Evolutionary conservation across 2,329 filamentous ascomycete genomes (phyloP).

Genomic region (Penicillium sp.): DNA sequence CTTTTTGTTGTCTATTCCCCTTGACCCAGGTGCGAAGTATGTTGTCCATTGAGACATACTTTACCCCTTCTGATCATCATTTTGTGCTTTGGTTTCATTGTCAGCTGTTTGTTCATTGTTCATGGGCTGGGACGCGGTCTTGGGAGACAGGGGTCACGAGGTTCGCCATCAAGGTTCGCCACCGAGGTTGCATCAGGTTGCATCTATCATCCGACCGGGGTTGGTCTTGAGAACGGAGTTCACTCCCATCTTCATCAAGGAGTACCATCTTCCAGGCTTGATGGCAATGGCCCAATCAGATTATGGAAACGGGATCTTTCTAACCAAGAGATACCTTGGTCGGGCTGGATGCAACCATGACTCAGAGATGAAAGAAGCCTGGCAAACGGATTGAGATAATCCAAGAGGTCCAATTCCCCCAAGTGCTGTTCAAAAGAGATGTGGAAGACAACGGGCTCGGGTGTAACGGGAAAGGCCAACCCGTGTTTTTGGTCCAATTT

Average conservation of each 20-base stretch:
- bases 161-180: background rate
- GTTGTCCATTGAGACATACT: background rate
- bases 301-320: background rate
- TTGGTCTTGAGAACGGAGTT: background rate
- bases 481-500: constrained; percentile 19
- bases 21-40: background rate
- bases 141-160: background rate
- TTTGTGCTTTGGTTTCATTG: background rate
- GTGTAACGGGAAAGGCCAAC: constrained; percentile 20
- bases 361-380: background rate
- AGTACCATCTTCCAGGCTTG: background rate
- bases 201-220: constrained; percentile 4
- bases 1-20: background rate
- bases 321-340: background rate
- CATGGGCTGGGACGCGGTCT: background rate
- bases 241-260: background rate
- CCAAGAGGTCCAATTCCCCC: background rate
- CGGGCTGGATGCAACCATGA: background rate
- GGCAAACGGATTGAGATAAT: background rate
- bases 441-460: constrained; percentile 22
- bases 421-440: constrained; percentile 6
- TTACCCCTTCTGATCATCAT: background rate
- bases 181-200: background rate
- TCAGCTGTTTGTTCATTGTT: background rate
- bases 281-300: background rate